Evolutionary conservation across 1,139 yeast species (phyloP).

Genomic region (Yamadazyma oceani): DNA sequence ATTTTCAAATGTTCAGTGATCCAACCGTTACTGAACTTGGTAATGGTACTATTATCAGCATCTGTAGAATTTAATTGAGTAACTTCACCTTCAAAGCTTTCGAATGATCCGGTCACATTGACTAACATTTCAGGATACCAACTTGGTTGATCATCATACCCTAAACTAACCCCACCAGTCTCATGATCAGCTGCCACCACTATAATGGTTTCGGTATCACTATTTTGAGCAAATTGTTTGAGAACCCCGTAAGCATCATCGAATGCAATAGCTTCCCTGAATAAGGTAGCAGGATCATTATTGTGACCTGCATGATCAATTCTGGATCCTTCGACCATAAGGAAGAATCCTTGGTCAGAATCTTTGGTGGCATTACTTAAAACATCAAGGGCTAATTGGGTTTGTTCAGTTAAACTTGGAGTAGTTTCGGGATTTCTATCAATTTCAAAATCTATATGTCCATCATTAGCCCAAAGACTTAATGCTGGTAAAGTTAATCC

Average conservation of each 20-base stretch:
- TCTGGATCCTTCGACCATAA: constrained; percentile 83
- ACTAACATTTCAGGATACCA: constrained; percentile 80
- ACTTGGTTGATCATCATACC: constrained; percentile 61
- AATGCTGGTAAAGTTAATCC: constrained; percentile 57
- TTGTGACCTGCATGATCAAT: constrained; percentile 92
- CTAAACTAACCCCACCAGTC: constrained; percentile 80
- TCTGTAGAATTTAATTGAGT: constrained; percentile 23
- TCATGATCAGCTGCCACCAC: constrained; percentile 88
- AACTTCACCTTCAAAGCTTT: constrained; percentile 47
- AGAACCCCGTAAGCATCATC: constrained; percentile 76
- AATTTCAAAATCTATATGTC: constrained; percentile 75
- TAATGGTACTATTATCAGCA: constrained; percentile 28
- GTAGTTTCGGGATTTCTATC: constrained; percentile 58
- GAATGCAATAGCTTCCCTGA: constrained; percentile 50
- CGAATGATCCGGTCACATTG: constrained; percentile 73
- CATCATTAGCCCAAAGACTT: constrained; percentile 62
- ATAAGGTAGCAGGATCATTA: constrained; percentile 62
- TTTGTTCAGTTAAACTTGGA: constrained; percentile 77
- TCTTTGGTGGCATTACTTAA: constrained; percentile 63
- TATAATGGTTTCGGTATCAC: constrained; percentile 71
- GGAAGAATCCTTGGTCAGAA: constrained; percentile 76
- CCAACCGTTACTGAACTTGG: constrained; percentile 46
- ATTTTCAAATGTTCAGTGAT: constrained; percentile 63
- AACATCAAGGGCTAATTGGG: constrained; percentile 66
- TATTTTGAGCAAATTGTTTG: constrained; percentile 58